phyloP scores from a whole-genome alignment of 495 filamentous ascomycete genomes.

The Hyphodiscus hymeniophilus region DNA sequence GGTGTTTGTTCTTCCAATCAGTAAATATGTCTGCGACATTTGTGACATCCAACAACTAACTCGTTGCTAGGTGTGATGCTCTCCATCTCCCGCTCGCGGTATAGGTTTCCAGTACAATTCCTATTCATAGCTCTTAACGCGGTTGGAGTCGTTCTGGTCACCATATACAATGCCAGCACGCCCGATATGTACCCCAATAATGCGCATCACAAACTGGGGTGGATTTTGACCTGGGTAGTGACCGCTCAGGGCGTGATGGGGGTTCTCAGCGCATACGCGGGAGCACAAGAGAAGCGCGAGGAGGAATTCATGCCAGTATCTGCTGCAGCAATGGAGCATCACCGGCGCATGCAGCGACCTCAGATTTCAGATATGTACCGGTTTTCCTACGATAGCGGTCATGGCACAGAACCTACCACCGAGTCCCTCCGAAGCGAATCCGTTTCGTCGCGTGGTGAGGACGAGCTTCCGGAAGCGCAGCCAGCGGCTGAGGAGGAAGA shows the following conservation, averaged over 20 bases:
- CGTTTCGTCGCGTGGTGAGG: conserved; percentile 46
- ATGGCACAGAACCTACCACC: conserved; percentile 70
- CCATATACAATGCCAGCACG: conserved; percentile 73
- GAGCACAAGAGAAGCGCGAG: conserved; percentile 27
- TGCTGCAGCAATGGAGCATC: conserved; percentile 55
- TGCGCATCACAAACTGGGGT: conserved; percentile 82
- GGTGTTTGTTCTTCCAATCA: conserved; percentile 75
- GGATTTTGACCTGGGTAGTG: conserved; percentile 70
- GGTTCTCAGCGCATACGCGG: conserved; percentile 45
- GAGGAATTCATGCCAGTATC: conserved; percentile 62
- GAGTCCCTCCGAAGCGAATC: conserved; percentile 59
- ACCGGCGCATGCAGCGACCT: conserved; percentile 40
- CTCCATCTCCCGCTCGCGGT: conserved; percentile 70
- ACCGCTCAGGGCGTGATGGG: conserved; percentile 60
- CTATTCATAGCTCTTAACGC: conserved; percentile 67
- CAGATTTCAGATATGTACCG: conserved; percentile 40
- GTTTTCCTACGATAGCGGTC: conserved; percentile 80
- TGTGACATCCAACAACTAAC: neutral
- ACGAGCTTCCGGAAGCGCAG: conserved; percentile 42
- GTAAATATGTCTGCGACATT: conserved; percentile 39
- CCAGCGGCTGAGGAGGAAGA: conserved; percentile 41
- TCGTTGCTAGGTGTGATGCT: conserved; percentile 63
- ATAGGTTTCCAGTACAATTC: conserved; percentile 65
- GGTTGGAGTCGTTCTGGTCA: conserved; percentile 59
- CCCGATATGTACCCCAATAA: conserved; percentile 87